Conservation (phyloP, 2,329 filamentous ascomycete species). For the Clonostachys solani region DNA sequence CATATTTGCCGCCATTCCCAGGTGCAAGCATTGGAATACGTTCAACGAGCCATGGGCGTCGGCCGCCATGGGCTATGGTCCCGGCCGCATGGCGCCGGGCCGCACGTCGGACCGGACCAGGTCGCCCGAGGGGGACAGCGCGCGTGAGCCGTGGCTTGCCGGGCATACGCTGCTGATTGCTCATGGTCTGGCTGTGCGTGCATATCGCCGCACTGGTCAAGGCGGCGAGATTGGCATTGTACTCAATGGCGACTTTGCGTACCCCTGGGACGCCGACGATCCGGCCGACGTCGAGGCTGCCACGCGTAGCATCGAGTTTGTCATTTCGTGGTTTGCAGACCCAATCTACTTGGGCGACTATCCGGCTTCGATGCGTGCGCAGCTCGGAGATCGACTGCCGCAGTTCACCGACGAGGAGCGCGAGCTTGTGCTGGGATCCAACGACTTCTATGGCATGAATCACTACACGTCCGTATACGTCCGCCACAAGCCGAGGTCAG, state of each 20-base stretch:
- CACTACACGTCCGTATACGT: constrained; percentile 31
- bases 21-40: constrained; percentile 30
- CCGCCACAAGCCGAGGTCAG: constrained; percentile 16
- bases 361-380: constrained; percentile 26
- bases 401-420: constrained; percentile 17
- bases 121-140: constrained; percentile 17
- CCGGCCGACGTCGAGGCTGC: constrained; percentile 19
- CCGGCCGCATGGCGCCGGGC: constrained; percentile 25
- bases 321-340: constrained; percentile 32
- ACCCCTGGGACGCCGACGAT: constrained; percentile 23
- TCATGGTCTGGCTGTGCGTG: constrained; percentile 23
- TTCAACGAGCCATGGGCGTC: constrained; percentile 29
- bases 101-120: constrained; percentile 15
- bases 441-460: constrained; percentile 34
- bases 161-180: constrained; percentile 27
- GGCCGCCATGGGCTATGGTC: constrained; percentile 20
- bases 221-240: constrained; percentile 25
- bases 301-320: constrained; percentile 26
- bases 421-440: constrained; percentile 13
- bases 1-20: constrained; percentile 33
- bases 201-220: constrained; percentile 13
- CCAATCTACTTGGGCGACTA: constrained; percentile 29
- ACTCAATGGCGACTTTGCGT: constrained; percentile 28
- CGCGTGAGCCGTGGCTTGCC: constrained; percentile 28
- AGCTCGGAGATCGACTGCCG: constrained; percentile 22